These are phyloP conservation scores for Conticribra weissflogii DNA, from an alignment of 108 stramenopile genomes.

Conservation along the genomic window DNA sequence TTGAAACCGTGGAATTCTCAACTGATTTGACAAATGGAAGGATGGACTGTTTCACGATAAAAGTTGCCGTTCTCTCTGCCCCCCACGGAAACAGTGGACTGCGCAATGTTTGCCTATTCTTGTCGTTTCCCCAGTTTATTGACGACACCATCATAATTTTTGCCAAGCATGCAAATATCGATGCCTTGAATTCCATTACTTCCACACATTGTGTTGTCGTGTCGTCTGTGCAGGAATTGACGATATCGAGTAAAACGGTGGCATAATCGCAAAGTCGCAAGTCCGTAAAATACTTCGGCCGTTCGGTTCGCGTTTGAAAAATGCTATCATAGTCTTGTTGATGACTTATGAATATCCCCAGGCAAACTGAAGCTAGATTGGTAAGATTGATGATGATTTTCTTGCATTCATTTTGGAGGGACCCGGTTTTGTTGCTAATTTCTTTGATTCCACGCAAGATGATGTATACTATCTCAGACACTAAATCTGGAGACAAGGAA, in stretches of 20 bases:
- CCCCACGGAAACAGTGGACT: constrained; percentile 43
- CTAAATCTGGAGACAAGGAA: no score
- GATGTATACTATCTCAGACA: no score
- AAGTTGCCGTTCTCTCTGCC: constrained; percentile 42
- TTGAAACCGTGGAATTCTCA: neutral
- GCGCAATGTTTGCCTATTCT: constrained; percentile 10
- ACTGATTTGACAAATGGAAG: constrained; percentile 39
- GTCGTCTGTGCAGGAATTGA: neutral
- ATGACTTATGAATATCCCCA: constrained; percentile 10
- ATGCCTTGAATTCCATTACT: constrained; percentile 20
- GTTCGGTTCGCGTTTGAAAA: constrained; percentile 1
- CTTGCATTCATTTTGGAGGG: no score
- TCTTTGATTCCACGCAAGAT: constrained; percentile 3
- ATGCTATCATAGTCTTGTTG: neutral
- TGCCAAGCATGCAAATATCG: constrained; percentile 39
- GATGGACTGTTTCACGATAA: constrained; percentile 27
- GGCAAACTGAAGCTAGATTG: constrained; percentile 15
- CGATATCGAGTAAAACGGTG: constrained; percentile 32
- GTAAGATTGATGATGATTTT: constrained; percentile 24
- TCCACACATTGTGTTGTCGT: neutral
- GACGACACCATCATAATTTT: constrained; percentile 30
- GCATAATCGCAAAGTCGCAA: constrained; percentile 33
- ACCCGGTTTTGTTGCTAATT: no score
- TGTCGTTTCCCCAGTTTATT: constrained; percentile 2
- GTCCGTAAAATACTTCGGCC: constrained; percentile 23